phyloP scores from a whole-genome alignment of 2,329 filamentous ascomycete genomes.

The Cladophialophora bantiana region DNA sequence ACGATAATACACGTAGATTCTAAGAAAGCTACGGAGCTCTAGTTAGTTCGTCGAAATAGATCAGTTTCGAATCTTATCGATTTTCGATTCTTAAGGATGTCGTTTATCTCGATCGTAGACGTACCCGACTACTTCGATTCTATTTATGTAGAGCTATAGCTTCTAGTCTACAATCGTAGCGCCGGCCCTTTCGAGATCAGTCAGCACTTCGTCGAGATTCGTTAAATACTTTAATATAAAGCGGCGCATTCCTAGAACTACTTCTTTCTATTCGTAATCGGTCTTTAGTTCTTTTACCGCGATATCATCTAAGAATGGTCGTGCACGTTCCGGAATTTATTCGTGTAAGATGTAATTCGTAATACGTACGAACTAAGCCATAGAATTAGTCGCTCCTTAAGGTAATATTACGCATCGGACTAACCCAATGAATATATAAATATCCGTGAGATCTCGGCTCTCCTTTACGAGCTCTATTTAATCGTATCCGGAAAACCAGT shows the following conservation, averaged over 20 bases:
- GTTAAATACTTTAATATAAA: neutral
- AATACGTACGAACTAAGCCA: neutral
- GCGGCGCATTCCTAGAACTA: neutral
- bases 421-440: neutral
- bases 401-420: neutral
- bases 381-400: neutral
- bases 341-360: neutral
- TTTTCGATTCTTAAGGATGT: neutral
- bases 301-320: neutral
- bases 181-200: neutral
- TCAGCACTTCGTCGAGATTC: neutral
- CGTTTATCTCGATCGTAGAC: neutral
- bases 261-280: neutral
- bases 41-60: neutral
- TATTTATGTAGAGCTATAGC: neutral
- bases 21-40: no score
- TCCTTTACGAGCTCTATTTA: constrained; percentile 6
- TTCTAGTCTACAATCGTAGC: neutral
- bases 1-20: no score
- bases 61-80: no score
- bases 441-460: neutral
- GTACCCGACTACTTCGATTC: neutral
- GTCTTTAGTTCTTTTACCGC: neutral
- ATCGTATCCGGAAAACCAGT: constrained; percentile 8
- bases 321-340: neutral